Conservation (phyloP, 306 rosid genomes). For the Castanea mollissima region DNA sequence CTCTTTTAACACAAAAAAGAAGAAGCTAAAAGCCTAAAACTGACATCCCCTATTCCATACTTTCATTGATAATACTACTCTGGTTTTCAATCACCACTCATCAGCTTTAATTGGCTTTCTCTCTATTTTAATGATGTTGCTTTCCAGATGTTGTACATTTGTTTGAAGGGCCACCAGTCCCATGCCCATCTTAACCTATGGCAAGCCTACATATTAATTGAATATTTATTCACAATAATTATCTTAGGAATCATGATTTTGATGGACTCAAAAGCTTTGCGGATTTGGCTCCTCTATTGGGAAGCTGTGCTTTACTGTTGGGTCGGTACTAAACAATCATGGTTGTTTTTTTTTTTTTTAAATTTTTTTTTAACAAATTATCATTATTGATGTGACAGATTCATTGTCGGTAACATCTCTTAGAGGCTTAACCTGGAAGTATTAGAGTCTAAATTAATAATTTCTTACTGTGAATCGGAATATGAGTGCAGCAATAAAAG, state of each 20-base stretch:
- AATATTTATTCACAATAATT: not conserved
- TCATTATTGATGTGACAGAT: no score
- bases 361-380: no score
- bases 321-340: no score
- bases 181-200: not conserved
- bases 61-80: not conserved
- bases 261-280: not conserved
- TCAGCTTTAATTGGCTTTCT: slow-evolving; percentile 6
- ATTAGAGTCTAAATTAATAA: not conserved
- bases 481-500: not conserved
- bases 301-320: not conserved
- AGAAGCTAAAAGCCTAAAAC: not conserved
- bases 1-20: not conserved
- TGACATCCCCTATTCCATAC: not conserved
- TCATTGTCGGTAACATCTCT: no score
- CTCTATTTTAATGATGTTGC: not conserved
- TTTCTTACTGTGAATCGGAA: not conserved
- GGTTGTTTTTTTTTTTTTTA: no score
- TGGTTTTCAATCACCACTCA: not conserved
- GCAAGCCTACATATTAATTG: not conserved
- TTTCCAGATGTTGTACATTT: not conserved
- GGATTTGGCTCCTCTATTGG: not conserved
- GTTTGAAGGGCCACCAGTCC: not conserved
- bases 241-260: not conserved
- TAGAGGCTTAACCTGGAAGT: no score